phyloP scores from a whole-genome alignment of 2,329 filamentous ascomycete genomes.

The Elsinoe necatrix region DNA sequence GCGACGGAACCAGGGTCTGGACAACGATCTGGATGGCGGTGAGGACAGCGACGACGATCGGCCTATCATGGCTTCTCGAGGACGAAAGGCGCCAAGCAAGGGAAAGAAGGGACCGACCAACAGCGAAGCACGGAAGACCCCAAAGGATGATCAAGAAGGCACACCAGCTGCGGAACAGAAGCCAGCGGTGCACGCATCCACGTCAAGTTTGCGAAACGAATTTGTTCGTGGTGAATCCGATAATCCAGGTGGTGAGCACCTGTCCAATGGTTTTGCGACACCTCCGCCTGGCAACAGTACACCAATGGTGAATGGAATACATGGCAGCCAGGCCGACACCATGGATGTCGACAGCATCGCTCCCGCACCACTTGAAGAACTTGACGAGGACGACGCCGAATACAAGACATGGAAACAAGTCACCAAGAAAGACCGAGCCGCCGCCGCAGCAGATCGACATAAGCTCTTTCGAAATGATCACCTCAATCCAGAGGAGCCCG shows the following conservation, averaged over 20 bases:
- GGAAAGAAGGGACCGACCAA: slow-evolving; percentile 53
- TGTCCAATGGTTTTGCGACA: slow-evolving; percentile 74
- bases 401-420: slow-evolving; percentile 99
- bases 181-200: slow-evolving; percentile 47
- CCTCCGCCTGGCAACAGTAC: slow-evolving; percentile 69
- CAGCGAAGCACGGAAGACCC: slow-evolving; percentile 58
- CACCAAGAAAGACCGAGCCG: slow-evolving; percentile 88
- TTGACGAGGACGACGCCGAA: slow-evolving; percentile 77
- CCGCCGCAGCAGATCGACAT: slow-evolving; percentile 76
- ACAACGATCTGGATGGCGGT: slow-evolving; percentile 69
- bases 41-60: slow-evolving; percentile 90
- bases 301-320: slow-evolving; percentile 53
- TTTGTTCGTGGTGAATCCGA: slow-evolving; percentile 64
- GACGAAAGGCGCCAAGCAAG: slow-evolving; percentile 76
- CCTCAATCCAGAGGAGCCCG: slow-evolving; percentile 79
- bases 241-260: slow-evolving; percentile 55
- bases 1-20: slow-evolving; percentile 72
- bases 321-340: slow-evolving; percentile 66
- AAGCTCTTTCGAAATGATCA: slow-evolving; percentile 77
- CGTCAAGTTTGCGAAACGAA: slow-evolving; percentile 44
- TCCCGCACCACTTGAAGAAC: slow-evolving; percentile 63
- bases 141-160: slow-evolving; percentile 64
- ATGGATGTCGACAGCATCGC: slow-evolving; percentile 80
- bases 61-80: slow-evolving; percentile 95
- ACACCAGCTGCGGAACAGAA: slow-evolving; percentile 71